Evolutionary conservation across 2,329 filamentous ascomycete genomes (phyloP).

Genomic region (Pseudonectria buxi): DNA sequence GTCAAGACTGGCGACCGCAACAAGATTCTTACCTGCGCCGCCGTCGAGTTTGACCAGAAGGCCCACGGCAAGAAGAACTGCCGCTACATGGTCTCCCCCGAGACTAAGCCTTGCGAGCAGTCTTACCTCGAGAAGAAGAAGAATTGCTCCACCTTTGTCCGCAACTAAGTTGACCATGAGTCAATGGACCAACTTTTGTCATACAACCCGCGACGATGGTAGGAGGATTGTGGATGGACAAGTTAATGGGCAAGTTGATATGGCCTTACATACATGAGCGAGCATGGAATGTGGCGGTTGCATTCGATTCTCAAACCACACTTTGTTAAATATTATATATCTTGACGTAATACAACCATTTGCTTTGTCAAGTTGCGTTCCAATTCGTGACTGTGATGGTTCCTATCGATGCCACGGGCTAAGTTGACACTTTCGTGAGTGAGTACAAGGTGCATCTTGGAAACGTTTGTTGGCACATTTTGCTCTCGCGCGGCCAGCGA

Average conservation of each 20-base stretch:
- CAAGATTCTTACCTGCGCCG: constrained; percentile 15
- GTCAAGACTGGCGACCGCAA: constrained; percentile 9
- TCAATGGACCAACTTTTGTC: constrained; percentile 4
- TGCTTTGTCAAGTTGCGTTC: constrained; percentile 1
- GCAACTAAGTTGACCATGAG: constrained; percentile 12
- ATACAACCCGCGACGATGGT: not conserved
- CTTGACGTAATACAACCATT: constrained; percentile 5
- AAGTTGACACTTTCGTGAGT: too few species aligned
- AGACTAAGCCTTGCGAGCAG: constrained; percentile 16
- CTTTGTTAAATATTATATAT: constrained; percentile 3
- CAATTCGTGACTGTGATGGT: too few species aligned
- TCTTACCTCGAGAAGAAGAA: constrained; percentile 14
- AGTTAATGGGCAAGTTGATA: not conserved
- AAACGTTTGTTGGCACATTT: too few species aligned
- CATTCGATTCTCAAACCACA: constrained; percentile 7
- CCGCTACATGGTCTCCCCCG: constrained; percentile 16
- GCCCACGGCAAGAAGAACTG: constrained; percentile 16
- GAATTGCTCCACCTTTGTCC: constrained; percentile 14
- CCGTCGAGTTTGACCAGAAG: constrained; percentile 15
- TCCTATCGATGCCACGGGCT: too few species aligned
- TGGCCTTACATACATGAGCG: constrained; percentile 1
- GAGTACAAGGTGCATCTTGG: too few species aligned
- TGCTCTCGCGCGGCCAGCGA: too few species aligned
- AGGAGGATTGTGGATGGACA: constrained; percentile 1
- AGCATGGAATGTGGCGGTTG: constrained; percentile 1